phyloP scores from a whole-genome alignment of 2,329 filamentous ascomycete species.

The Alternaria metachromatica region DNA sequence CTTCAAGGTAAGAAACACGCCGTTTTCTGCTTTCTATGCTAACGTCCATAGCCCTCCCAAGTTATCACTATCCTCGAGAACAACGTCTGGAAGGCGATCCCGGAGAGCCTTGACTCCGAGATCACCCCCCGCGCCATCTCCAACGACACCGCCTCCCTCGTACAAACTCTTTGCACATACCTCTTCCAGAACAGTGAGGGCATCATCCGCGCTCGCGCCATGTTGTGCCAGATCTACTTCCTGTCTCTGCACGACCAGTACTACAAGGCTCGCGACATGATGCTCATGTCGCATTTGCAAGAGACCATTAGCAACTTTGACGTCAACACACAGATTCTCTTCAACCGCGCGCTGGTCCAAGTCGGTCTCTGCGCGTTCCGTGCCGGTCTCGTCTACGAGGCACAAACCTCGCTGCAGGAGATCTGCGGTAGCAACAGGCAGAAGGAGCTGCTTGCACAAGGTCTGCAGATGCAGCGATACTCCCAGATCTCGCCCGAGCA shows the following conservation, averaged over 20 bases:
- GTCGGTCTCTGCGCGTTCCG: constrained; percentile 98
- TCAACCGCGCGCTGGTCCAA: constrained; percentile 97
- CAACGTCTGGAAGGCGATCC: constrained; percentile 86
- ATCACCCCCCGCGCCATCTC: constrained; percentile 77
- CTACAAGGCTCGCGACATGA: constrained; percentile 97
- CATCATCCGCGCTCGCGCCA: constrained; percentile 93
- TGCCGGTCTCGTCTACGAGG: constrained; percentile 94
- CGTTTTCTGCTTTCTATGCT: constrained; percentile 15
- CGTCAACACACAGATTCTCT: constrained; percentile 95
- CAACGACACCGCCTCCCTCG: constrained; percentile 74
- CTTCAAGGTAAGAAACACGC: constrained; percentile 76
- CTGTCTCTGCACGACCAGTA: constrained; percentile 96
- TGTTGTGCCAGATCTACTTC: constrained; percentile 99
- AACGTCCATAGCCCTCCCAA: constrained; percentile 72
- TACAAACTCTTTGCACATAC: constrained; percentile 91
- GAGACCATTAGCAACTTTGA: constrained; percentile 98
- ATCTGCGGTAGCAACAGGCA: constrained; percentile 97
- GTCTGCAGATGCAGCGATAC: constrained; percentile 97
- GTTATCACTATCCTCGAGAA: constrained; percentile 94
- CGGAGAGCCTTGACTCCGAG: constrained; percentile 71
- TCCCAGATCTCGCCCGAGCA: constrained; percentile 96
- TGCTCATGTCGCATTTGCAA: constrained; percentile 99
- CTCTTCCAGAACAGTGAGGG: constrained; percentile 94
- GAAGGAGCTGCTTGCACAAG: constrained; percentile 97
- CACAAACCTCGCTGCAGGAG: constrained; percentile 96